Evolutionary conservation across 2,329 filamentous ascomycete species (phyloP).

Genomic region (Ambrosiella beaveri): DNA sequence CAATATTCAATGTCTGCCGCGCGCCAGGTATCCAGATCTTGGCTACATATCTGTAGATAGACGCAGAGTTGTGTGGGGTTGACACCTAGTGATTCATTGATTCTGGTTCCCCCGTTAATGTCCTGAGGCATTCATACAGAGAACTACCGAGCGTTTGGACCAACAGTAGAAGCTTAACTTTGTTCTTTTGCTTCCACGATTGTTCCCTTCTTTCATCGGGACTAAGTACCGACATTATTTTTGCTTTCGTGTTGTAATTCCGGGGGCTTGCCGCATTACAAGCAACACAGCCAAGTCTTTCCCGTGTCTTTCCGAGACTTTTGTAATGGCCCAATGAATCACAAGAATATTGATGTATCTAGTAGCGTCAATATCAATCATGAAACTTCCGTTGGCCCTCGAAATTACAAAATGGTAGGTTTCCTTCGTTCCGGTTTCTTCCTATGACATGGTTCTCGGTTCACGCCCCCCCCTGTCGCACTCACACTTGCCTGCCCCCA

Average conservation of each 20-base stretch:
- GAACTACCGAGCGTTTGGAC: not conserved
- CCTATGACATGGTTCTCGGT: not conserved
- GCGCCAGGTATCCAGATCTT: not conserved
- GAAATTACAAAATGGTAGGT: not conserved
- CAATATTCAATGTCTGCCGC: not conserved
- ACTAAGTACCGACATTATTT: no score
- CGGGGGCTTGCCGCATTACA: no score
- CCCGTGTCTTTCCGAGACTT: no score
- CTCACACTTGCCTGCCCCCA: not conserved
- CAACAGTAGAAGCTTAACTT: not conserved
- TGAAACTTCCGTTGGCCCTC: not conserved
- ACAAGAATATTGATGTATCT: no score
- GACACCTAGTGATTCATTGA: not conserved
- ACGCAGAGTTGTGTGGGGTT: not conserved
- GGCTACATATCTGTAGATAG: no score
- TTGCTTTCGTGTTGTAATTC: no score
- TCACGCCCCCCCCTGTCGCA: not conserved
- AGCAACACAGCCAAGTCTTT: no score
- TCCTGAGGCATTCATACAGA: not conserved
- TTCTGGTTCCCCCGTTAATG: not conserved
- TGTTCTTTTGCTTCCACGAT: not conserved
- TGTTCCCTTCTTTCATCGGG: no score
- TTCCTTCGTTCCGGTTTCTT: slow-evolving; percentile 8
- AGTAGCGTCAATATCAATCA: not conserved
- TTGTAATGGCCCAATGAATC: no score